These are phyloP conservation scores for Moesziomyces sp. DNA, from an alignment of 1,284 basidiomycete genomes.

Conservation along the genomic window DNA sequence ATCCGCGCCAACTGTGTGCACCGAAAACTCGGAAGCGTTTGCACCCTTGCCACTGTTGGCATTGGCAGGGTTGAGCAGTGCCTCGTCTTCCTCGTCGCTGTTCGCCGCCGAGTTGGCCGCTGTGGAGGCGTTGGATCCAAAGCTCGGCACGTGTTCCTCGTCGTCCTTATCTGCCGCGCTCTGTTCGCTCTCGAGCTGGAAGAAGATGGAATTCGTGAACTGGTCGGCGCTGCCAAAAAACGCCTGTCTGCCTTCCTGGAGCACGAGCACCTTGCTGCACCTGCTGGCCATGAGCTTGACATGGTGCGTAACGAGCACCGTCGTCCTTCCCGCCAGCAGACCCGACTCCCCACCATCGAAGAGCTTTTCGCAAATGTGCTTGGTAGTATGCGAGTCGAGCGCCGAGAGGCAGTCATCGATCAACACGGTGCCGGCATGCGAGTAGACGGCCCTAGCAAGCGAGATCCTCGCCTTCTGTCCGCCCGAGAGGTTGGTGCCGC, in stretches of 20 bases:
- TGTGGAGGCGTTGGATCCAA: constrained; percentile 22
- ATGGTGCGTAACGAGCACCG: constrained; percentile 67
- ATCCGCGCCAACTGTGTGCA: constrained; percentile 31
- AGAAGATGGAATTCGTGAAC: constrained; percentile 72
- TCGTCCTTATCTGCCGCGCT: constrained; percentile 54
- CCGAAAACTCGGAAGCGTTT: constrained; percentile 33
- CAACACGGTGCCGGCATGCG: constrained; percentile 75
- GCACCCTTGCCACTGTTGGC: constrained; percentile 8
- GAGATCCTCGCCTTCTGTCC: constrained; percentile 77
- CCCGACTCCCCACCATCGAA: constrained; percentile 54
- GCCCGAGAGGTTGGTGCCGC: constrained; percentile 70
- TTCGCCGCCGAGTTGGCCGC: constrained; percentile 20
- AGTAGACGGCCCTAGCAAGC: constrained; percentile 79
- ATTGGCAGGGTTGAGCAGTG: constrained; percentile 5
- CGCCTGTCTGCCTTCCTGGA: constrained; percentile 77
- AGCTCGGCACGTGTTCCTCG: constrained; percentile 28
- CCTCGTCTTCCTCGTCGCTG: constrained; percentile 46
- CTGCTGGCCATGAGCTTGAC: constrained; percentile 72
- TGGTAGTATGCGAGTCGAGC: constrained; percentile 55
- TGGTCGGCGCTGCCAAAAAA: constrained; percentile 76
- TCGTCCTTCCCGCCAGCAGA: constrained; percentile 44
- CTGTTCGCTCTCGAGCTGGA: constrained; percentile 70
- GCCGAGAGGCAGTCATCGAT: constrained; percentile 81
- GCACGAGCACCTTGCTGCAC: constrained; percentile 74
- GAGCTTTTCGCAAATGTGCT: constrained; percentile 63